A percentile compares a stretch with the other conserved stretches of the same genome.
Conservation (phyloP, 805 yeast genomes). For the Candida succiphila region DNA sequence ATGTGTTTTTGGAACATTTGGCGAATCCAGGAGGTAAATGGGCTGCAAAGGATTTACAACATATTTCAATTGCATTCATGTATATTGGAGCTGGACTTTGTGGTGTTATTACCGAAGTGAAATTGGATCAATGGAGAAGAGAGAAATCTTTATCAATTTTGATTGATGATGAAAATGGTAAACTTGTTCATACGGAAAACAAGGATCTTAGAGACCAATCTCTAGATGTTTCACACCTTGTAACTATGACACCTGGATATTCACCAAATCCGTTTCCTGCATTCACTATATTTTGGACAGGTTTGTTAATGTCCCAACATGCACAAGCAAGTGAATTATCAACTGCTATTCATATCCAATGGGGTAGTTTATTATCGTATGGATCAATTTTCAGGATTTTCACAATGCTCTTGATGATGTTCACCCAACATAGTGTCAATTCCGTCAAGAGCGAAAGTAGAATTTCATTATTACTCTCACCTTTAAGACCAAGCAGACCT, state of each 20-base stretch:
- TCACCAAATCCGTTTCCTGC: slow-evolving; percentile 94
- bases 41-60: slow-evolving; percentile 87
- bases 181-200: background rate
- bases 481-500: slow-evolving; percentile 53
- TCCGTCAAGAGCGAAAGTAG: too few relatives aligned
- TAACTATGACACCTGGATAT: slow-evolving; percentile 51
- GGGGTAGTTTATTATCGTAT: slow-evolving; percentile 82
- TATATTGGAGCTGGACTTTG: slow-evolving; percentile 88
- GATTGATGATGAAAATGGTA: slow-evolving; percentile 1
- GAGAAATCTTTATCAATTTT: slow-evolving; percentile 14
- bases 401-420: slow-evolving; percentile 48
- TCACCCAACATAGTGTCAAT: slow-evolving; percentile 22
- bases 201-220: slow-evolving; percentile 9
- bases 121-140: slow-evolving; percentile 49
- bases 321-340: slow-evolving; percentile 73
- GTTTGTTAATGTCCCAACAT: slow-evolving; percentile 90
- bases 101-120: slow-evolving; percentile 75
- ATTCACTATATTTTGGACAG: slow-evolving; percentile 93
- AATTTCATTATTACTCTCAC: slow-evolving; percentile 10
- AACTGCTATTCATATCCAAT: slow-evolving; percentile 76
- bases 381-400: slow-evolving; percentile 74
- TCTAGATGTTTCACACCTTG: slow-evolving; percentile 7
- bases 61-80: slow-evolving; percentile 84
- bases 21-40: slow-evolving; percentile 72
- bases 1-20: slow-evolving; percentile 84